Base-by-base conservation (phyloP, 2,329 filamentous ascomycete species). In the Ascochyta viciae-villosae region DNA sequence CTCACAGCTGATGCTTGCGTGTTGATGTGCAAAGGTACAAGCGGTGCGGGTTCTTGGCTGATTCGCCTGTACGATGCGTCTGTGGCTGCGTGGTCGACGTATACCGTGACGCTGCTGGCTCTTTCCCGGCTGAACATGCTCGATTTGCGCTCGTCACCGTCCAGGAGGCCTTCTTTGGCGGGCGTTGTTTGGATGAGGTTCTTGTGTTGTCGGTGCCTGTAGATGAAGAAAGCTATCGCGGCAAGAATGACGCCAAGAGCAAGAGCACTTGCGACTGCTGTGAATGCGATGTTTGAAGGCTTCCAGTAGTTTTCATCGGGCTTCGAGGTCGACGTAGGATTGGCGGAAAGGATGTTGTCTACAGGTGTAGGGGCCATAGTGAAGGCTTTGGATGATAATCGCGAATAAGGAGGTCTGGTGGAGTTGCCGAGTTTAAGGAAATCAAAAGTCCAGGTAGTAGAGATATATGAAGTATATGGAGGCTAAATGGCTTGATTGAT, bases 41-140 rank as follows among this genome's bases (percentile, higher is more conserved):
- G 55, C 22, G 52, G 60, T 29, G 65, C 59, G 3, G 64, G 66
- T 7, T 73, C 70, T 31, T 62, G 61, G 50, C 62, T 67, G n/a
- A 53, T 45, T 8, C 62, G 54, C 33, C 63, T 65, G 57, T 53
- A 63, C 13, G 57, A 50, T 10, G 54, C 58, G 3, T 68, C 60
- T 13, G 49, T 42, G 35, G 68, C 61, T 5, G 61, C 53, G 4
- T 56, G 24, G 52, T 73, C 66, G 44, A 74, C 62, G 35, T 72
- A 74, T 10, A 74, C 48, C 0, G 64, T 68, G 8, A 74, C 61
- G 45, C 67, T 74, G 49, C 65, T 66, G 23, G 53, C 58, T n/a
- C 68, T 56, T 10, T 70, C 54, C 6, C 66, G 63, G 38, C 64
- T 72, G 65, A 73, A 74, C 72, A 74, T 74, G 63, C 48, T 68